A percentile compares a stretch with the other conserved stretches of the same genome.
Evolutionary conservation across 148 eudicot species (phyloP).

Genomic region (Camellia lanceoleosa): DNA sequence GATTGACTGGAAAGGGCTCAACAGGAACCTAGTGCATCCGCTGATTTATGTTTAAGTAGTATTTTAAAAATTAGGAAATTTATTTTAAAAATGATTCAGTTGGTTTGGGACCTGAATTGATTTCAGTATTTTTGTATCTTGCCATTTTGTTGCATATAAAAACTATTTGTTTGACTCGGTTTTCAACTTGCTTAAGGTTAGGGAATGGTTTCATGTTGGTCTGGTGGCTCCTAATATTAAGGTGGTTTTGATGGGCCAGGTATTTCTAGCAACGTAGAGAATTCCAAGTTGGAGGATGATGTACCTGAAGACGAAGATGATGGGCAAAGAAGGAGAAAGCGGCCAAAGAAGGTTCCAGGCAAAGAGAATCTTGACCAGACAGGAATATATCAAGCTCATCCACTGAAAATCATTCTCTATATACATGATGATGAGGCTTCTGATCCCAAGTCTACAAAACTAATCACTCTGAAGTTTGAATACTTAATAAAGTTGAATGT

Average conservation of each 20-base stretch:
- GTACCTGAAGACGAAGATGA: conserved; percentile 90
- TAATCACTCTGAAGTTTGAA: conserved; percentile 79
- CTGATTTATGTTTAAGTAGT: not conserved
- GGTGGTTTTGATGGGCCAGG: conserved; percentile 37
- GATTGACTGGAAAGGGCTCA: not conserved
- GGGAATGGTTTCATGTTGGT: not conserved
- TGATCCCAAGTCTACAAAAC: conserved; percentile 55
- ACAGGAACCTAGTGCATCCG: not conserved
- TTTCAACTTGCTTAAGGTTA: conserved; percentile 6
- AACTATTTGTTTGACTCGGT: not conserved
- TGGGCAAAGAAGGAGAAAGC: conserved; percentile 89
- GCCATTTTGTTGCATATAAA: not conserved
- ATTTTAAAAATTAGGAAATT: conserved; percentile 2
- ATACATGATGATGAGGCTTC: conserved; percentile 57
- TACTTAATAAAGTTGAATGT: conserved; percentile 76
- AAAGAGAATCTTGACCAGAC: conserved; percentile 68
- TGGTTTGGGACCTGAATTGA: not conserved
- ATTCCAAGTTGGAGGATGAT: conserved; percentile 73
- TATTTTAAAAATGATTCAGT: not conserved
- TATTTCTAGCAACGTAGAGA: conserved; percentile 48
- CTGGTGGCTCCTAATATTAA: conserved; percentile 8
- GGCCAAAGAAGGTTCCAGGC: conserved; percentile 66
- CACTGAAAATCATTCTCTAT: conserved; percentile 68
- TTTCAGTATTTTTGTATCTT: not conserved
- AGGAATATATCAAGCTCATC: conserved; percentile 78